Conservation (phyloP, 192 early-diverging fungal genomes). For the Phlyctochytrium arcticum region DNA sequence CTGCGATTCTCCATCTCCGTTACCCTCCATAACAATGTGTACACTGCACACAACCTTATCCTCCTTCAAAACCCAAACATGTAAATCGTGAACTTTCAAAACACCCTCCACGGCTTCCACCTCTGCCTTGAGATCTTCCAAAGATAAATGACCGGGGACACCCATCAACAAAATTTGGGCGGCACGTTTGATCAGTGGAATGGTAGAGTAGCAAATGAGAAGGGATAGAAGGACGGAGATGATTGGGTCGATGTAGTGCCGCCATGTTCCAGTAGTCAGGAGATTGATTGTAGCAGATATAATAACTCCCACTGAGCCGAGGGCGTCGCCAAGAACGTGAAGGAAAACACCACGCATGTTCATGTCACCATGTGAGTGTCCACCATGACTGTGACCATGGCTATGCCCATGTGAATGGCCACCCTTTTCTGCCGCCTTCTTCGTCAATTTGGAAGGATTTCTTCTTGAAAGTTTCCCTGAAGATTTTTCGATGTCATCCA, state of each 20-base stretch:
- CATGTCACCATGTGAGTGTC: constrained; percentile 46
- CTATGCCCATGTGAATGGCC: constrained; percentile 15
- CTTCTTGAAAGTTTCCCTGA: too few species aligned
- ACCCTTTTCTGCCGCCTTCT: neutral
- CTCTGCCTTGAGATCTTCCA: constrained; percentile 56
- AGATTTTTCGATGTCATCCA: too few species aligned
- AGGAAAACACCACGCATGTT: constrained; percentile 80
- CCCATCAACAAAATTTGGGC: constrained; percentile 78
- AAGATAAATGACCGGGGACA: constrained; percentile 62
- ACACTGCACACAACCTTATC: constrained; percentile 76
- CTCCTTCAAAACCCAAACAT: constrained; percentile 89
- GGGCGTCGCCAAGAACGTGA: constrained; percentile 86
- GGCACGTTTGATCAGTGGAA: constrained; percentile 67
- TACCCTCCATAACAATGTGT: constrained; percentile 67
- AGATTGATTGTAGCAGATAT: constrained; percentile 72
- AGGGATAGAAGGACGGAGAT: constrained; percentile 62
- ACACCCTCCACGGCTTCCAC: constrained; percentile 59
- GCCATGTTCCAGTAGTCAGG: constrained; percentile 59
- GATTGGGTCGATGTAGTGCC: constrained; percentile 81
- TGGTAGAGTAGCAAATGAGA: constrained; percentile 56
- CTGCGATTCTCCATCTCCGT: constrained; percentile 4
- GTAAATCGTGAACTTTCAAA: constrained; percentile 80
- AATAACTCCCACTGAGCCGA: constrained; percentile 86
- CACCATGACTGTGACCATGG: constrained; percentile 25
- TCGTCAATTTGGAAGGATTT: too few species aligned